These are phyloP conservation scores for Cladobotryum mycophilum DNA, from an alignment of 2,329 filamentous ascomycete genomes.

Conservation along the genomic window DNA sequence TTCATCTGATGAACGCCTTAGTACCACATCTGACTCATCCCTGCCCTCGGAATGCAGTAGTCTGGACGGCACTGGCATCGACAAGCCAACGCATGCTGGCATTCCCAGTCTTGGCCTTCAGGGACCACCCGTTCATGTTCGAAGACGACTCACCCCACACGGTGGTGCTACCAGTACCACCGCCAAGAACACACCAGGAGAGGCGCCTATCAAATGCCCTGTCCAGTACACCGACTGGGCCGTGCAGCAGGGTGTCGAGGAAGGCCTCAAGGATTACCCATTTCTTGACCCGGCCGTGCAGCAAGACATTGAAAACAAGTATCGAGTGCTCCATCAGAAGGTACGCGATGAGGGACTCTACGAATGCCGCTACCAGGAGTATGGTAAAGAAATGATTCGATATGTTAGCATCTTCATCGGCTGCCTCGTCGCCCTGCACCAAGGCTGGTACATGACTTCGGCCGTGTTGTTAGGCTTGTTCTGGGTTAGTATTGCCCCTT, in stretches of 20 bases:
- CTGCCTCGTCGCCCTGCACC: conserved; percentile 55
- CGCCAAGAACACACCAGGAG: background rate
- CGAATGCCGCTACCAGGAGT: conserved; percentile 75
- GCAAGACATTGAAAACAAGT: conserved; percentile 69
- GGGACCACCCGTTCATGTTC: background rate
- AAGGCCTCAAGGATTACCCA: conserved; percentile 78
- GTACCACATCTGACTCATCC: background rate
- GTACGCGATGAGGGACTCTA: conserved; percentile 73
- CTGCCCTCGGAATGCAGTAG: conserved; percentile 6
- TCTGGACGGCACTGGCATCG: background rate
- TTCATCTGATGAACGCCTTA: conserved; percentile 3
- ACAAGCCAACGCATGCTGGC: background rate
- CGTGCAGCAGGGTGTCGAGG: conserved; percentile 27
- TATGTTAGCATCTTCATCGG: conserved; percentile 60
- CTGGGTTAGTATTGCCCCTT: conserved; percentile 3
- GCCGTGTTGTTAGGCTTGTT: conserved; percentile 64
- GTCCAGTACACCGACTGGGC: conserved; percentile 50
- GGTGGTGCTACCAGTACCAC: background rate
- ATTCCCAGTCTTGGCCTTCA: background rate
- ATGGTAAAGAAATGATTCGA: conserved; percentile 66
- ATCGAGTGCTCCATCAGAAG: conserved; percentile 67
- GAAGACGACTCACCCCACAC: conserved; percentile 1
- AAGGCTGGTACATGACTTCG: conserved; percentile 59
- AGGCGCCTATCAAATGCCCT: conserved; percentile 50
- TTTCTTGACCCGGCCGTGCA: conserved; percentile 68